Evolutionary conservation across 345 rosid species (phyloP).

Genomic region (Gossypium rotundifolium): DNA sequence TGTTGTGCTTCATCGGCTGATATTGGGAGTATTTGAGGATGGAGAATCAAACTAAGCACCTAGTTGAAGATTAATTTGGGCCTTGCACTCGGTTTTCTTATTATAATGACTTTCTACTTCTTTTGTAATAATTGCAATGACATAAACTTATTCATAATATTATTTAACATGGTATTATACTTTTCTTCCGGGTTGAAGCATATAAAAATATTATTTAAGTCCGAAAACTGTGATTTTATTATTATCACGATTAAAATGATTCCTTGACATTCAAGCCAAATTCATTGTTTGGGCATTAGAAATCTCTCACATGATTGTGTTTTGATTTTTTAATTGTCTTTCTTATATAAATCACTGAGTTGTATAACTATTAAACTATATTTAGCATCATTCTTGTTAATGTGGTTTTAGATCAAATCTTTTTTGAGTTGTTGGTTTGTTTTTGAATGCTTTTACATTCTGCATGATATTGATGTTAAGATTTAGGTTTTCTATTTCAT

Average conservation of each 20-base stretch:
- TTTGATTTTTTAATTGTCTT: not conserved
- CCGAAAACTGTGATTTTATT: not conserved
- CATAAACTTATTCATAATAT: not conserved
- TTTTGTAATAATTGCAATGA: not conserved
- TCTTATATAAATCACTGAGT: not conserved
- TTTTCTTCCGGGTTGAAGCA: not conserved
- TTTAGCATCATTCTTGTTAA: not conserved
- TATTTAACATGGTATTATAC: not conserved
- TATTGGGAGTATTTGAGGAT: constrained; percentile 88
- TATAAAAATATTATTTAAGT: not conserved
- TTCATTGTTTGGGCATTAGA: not conserved
- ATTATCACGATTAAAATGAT: no score
- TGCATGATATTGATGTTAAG: not conserved
- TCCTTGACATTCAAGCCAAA: not conserved
- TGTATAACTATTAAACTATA: not conserved
- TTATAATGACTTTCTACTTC: not conserved
- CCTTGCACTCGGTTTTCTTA: no score
- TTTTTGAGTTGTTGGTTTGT: not conserved
- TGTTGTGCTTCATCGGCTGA: constrained; percentile 83
- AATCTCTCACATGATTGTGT: not conserved
- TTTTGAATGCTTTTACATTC: no score
- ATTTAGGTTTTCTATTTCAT: not conserved
- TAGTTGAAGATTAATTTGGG: not conserved
- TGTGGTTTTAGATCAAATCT: not conserved
- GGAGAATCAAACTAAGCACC: constrained; percentile 50